Evolutionary conservation across 352 stramenopile species (phyloP).

Genomic region (Globisporangium camurandrum): DNA sequence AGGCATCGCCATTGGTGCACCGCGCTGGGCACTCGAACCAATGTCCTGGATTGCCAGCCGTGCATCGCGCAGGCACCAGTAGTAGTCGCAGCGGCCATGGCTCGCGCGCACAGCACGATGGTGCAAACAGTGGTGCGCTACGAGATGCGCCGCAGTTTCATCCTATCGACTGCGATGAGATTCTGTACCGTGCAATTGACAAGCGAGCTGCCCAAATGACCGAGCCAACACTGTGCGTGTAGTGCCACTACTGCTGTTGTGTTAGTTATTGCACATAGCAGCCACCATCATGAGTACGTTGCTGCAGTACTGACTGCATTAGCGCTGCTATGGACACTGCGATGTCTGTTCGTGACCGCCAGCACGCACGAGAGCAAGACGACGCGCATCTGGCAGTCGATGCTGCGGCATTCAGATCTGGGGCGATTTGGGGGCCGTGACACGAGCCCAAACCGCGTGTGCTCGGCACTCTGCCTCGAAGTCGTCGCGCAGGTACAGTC

Average conservation of each 20-base stretch:
- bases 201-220: constrained; percentile 13
- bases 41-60: not conserved
- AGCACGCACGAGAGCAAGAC: constrained; percentile 42
- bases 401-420: constrained; percentile 52
- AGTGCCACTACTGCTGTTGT: too few relatives aligned
- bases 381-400: constrained; percentile 40
- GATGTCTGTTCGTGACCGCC: not conserved
- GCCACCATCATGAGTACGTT: too few relatives aligned
- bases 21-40: not conserved
- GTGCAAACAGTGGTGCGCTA: not conserved
- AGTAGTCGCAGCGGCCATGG: not conserved
- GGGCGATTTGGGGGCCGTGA: constrained; percentile 30
- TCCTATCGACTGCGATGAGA: constrained; percentile 11
- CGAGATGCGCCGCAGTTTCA: too few relatives aligned
- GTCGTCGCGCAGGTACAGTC: constrained; percentile 23
- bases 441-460: constrained; percentile 41
- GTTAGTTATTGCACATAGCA: too few relatives aligned
- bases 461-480: constrained; percentile 47
- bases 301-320: too few relatives aligned
- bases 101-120: not conserved
- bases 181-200: constrained; percentile 17
- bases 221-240: constrained; percentile 15
- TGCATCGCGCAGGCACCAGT: not conserved
- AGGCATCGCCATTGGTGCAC: not conserved
- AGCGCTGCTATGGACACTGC: too few relatives aligned